A percentile compares a stretch with the other conserved stretches of the same genome.
Evolutionary conservation across 2,329 filamentous ascomycete species (phyloP).

Genomic region (Phialophora tarda): DNA sequence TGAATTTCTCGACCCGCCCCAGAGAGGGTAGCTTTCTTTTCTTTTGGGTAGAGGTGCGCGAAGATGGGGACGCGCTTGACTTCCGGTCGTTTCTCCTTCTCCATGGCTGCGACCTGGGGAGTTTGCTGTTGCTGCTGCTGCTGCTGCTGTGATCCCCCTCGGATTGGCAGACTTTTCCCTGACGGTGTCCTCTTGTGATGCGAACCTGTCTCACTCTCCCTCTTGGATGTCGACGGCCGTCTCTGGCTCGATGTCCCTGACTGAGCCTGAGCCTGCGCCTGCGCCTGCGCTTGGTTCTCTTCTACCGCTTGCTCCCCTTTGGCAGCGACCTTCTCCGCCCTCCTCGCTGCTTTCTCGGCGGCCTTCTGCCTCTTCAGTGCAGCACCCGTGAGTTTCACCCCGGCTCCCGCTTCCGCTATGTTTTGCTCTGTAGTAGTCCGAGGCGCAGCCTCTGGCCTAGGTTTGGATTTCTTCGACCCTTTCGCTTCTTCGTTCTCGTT

Average conservation of each 20-base stretch:
- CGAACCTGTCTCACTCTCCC: slow-evolving; percentile 41
- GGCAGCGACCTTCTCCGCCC: slow-evolving; percentile 69
- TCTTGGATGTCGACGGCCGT: slow-evolving; percentile 33
- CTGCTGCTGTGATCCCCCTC: slow-evolving; percentile 42
- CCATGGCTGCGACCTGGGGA: slow-evolving; percentile 42
- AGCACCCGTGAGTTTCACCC: slow-evolving; percentile 57
- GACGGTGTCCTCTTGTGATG: slow-evolving; percentile 46
- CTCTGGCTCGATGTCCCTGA: slow-evolving; percentile 31
- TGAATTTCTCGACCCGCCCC: slow-evolving; percentile 75
- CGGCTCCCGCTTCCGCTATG: slow-evolving; percentile 39
- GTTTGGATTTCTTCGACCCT: slow-evolving; percentile 25
- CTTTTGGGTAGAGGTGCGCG: slow-evolving; percentile 80
- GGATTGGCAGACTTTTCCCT: slow-evolving; percentile 39
- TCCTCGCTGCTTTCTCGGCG: slow-evolving; percentile 85
- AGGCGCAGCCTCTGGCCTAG: slow-evolving; percentile 25
- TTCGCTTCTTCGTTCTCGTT: slow-evolving; percentile 22
- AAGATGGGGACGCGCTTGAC: slow-evolving; percentile 75
- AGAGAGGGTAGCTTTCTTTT: slow-evolving; percentile 67
- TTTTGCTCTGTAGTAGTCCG: slow-evolving; percentile 35
- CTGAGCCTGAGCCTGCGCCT: slow-evolving; percentile 35
- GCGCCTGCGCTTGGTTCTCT: slow-evolving; percentile 32
- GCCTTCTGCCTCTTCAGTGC: slow-evolving; percentile 89
- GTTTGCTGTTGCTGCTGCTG: slow-evolving; percentile 28
- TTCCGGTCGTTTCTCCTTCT: slow-evolving; percentile 45
- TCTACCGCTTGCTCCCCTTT: slow-evolving; percentile 46